These are phyloP conservation scores for Carex cristatella DNA, from an alignment of 176 grass and related monocot genomes.

Conservation along the genomic window DNA sequence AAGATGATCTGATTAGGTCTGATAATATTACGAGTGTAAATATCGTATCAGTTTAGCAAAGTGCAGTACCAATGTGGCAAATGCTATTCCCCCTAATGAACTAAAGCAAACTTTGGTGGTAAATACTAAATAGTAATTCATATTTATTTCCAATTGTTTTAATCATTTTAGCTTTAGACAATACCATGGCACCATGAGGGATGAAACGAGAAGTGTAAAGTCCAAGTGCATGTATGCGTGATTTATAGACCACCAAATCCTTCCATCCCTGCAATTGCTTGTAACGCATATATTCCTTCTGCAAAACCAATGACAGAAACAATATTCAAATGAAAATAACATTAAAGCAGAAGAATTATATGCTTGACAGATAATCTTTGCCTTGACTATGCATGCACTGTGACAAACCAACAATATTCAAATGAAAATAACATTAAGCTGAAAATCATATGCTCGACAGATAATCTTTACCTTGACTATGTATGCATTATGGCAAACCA, in stretches of 20 bases:
- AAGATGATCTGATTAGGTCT: not conserved
- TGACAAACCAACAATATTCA: not conserved
- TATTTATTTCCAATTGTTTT: not conserved
- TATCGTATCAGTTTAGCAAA: not conserved
- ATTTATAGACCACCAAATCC: constrained; percentile 93
- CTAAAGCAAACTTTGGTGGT: not conserved
- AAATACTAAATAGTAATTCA: not conserved
- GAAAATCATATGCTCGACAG: not conserved
- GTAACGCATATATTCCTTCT: constrained; percentile 73
- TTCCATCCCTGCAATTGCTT: constrained; percentile 76
- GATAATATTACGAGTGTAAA: not conserved
- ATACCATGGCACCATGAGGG: constrained; percentile 80
- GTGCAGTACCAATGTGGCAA: not conserved
- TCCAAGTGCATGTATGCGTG: constrained; percentile 89
- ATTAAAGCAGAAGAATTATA: not conserved
- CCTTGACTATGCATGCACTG: not conserved
- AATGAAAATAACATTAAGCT: not conserved
- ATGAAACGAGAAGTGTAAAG: constrained; percentile 86
- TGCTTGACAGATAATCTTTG: not conserved
- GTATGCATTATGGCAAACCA: not conserved
- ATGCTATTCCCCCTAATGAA: not conserved
- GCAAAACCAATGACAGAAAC: constrained; percentile 30
- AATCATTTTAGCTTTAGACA: not conserved
- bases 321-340: not conserved
- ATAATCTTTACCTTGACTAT: not conserved